Evolutionary conservation across 805 yeast genomes (phyloP).

Genomic region (Cephaloascus fragrans): DNA sequence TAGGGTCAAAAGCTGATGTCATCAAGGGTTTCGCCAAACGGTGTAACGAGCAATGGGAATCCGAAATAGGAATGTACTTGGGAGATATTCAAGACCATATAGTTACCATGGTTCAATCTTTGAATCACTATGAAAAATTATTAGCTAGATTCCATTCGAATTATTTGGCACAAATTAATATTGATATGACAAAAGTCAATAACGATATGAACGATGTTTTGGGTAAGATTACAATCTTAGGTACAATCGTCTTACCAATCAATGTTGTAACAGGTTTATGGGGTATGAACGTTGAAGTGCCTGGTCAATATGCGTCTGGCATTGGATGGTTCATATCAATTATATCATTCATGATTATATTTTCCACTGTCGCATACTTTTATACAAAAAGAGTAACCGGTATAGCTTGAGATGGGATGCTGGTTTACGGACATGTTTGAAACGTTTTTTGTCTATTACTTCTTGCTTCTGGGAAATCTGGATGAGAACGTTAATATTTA

Average conservation of each 20-base stretch:
- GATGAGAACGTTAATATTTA: too few species aligned
- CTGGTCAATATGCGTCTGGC: slow-evolving; percentile 60
- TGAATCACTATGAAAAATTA: slow-evolving; percentile 90
- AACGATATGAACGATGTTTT: slow-evolving; percentile 95
- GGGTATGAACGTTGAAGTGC: slow-evolving; percentile 98
- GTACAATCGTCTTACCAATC: slow-evolving; percentile 92
- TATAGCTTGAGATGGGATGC: too few species aligned
- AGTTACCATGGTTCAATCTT: slow-evolving; percentile 91
- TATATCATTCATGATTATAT: slow-evolving; percentile 20
- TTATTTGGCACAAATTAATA: slow-evolving; percentile 91
- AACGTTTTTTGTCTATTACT: too few species aligned
- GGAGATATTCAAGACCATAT: slow-evolving; percentile 98
- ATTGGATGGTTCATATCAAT: slow-evolving; percentile 32
- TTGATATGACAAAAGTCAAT: slow-evolving; percentile 95
- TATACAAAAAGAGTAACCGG: slow-evolving; percentile 23
- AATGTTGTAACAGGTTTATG: slow-evolving; percentile 93
- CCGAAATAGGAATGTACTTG: slow-evolving; percentile 87
- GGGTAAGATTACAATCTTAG: slow-evolving; percentile 86
- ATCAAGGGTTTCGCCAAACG: slow-evolving; percentile 90
- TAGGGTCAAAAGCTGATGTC: slow-evolving; percentile 96
- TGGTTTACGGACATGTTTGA: too few species aligned
- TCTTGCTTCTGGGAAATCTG: too few species aligned
- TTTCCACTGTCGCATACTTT: slow-evolving; percentile 26
- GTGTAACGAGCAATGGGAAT: slow-evolving; percentile 76
- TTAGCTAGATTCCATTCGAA: slow-evolving; percentile 93